A percentile compares a stretch with the other conserved stretches of the same genome.
Evolutionary conservation across 1,139 yeast genomes (phyloP).

Genomic region (Suhomyces ambrosiae): DNA sequence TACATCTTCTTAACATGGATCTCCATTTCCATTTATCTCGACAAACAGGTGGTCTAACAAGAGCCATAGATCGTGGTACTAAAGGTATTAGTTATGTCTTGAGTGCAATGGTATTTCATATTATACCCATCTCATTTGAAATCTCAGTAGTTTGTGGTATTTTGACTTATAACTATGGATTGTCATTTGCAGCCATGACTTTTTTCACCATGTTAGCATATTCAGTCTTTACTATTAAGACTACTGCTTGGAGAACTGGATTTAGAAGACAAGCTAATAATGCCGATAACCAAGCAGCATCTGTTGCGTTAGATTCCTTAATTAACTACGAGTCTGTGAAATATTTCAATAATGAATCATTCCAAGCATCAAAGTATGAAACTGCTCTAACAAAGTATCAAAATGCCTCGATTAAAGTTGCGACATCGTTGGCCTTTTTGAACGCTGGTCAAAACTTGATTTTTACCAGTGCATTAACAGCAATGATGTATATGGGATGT

Average conservation of each 20-base stretch:
- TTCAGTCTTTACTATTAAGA: conserved; percentile 80
- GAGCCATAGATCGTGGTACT: conserved; percentile 97
- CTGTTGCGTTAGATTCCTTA: conserved; percentile 90
- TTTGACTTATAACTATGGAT: conserved; percentile 88
- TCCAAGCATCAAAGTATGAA: conserved; percentile 80
- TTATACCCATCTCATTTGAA: conserved; percentile 89
- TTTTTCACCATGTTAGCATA: conserved; percentile 85
- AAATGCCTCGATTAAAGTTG: conserved; percentile 82
- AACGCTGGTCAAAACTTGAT: conserved; percentile 92
- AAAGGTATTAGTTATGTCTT: conserved; percentile 93
- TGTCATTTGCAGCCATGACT: conserved; percentile 86
- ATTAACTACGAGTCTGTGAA: conserved; percentile 94
- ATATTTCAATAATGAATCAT: conserved; percentile 85
- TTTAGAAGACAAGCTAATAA: conserved; percentile 88
- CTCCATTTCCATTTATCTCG: conserved; percentile 85
- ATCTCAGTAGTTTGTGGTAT: conserved; percentile 92
- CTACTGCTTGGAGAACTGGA: conserved; percentile 95
- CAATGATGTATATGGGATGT: conserved; percentile 99
- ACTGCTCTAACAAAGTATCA: conserved; percentile 74
- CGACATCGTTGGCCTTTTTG: conserved; percentile 86
- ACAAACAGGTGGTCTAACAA: conserved; percentile 93
- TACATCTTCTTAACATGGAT: conserved; percentile 81
- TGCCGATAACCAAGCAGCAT: conserved; percentile 94
- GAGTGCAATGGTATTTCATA: conserved; percentile 96
- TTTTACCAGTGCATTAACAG: conserved; percentile 88